A percentile compares a stretch with the other conserved stretches of the same genome.
These are phyloP conservation scores for Sporothrix curviconia DNA, from an alignment of 2,329 filamentous ascomycete genomes.

Conservation along the genomic window DNA sequence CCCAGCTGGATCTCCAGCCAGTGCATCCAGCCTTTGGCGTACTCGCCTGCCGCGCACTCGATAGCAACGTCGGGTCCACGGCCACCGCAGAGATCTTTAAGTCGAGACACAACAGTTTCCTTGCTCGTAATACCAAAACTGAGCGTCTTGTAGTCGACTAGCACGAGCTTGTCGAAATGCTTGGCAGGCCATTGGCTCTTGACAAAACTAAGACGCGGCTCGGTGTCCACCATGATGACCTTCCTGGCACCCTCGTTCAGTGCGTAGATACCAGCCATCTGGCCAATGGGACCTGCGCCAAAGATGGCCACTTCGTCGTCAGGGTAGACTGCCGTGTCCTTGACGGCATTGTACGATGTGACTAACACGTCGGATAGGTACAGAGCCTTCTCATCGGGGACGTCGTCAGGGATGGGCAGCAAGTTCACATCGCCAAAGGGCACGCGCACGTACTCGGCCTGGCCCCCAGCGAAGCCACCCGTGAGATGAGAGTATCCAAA, in stretches of 20 bases:
- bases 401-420: constrained; percentile 66
- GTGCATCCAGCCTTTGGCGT: constrained; percentile 55
- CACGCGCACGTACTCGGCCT: constrained; percentile 80
- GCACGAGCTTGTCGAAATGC: constrained; percentile 51
- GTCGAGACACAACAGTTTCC: constrained; percentile 58
- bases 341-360: constrained; percentile 75
- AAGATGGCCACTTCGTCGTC: constrained; percentile 75
- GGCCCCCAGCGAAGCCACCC: constrained; percentile 79
- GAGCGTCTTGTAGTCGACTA: constrained; percentile 60
- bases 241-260: constrained; percentile 65
- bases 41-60: constrained; percentile 59
- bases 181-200: constrained; percentile 50
- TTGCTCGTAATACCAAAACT: constrained; percentile 51
- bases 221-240: constrained; percentile 74
- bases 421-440: constrained; percentile 76
- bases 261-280: constrained; percentile 74
- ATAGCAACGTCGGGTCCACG: constrained; percentile 69
- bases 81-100: constrained; percentile 67
- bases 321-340: constrained; percentile 74
- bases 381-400: constrained; percentile 76
- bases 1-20: constrained; percentile 55
- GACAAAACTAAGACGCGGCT: constrained; percentile 62
- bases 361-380: constrained; percentile 75
- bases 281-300: constrained; percentile 79
- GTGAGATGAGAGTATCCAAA: constrained; percentile 74